phyloP scores from a whole-genome alignment of 1,284 basidiomycete genomes.

The Rhodotorula sp. region DNA sequence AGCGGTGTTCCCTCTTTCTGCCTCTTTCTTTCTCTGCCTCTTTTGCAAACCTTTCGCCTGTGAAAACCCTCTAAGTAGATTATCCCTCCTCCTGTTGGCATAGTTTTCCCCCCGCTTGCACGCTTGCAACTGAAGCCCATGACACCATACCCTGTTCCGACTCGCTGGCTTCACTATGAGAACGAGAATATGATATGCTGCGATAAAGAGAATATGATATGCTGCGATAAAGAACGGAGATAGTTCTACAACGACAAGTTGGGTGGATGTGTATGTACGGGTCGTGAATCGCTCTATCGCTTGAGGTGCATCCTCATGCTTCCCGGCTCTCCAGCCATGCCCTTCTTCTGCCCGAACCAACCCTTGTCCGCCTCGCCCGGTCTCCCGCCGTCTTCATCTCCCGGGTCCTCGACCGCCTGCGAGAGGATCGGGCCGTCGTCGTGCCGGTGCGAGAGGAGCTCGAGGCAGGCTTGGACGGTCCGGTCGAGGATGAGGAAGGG shows the following conservation, averaged over 20 bases:
- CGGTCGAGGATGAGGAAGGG: neutral
- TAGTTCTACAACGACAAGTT: neutral
- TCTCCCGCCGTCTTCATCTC: constrained; percentile 18
- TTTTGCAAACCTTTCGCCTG: too few species aligned
- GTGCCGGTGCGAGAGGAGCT: constrained; percentile 18
- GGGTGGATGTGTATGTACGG: neutral
- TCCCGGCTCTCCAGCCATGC: constrained; percentile 13
- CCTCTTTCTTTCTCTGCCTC: too few species aligned
- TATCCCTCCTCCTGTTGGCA: too few species aligned
- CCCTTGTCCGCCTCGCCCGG: constrained; percentile 18
- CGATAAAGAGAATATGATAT: neutral
- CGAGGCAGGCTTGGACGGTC: constrained; percentile 19
- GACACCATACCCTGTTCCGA: too few species aligned
- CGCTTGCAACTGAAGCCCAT: too few species aligned
- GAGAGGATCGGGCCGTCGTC: constrained; percentile 9
- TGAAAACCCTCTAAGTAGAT: too few species aligned
- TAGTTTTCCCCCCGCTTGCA: too few species aligned
- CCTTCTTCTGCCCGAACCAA: constrained; percentile 8
- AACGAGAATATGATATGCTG: neutral
- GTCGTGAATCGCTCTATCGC: neutral
- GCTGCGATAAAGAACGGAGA: neutral
- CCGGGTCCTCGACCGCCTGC: neutral
- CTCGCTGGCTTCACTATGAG: too few species aligned
- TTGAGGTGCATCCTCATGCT: constrained; percentile 21
- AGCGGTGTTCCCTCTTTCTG: too few species aligned